Evolutionary conservation across 805 yeast genomes (phyloP).

Genomic region (Candida anglica): DNA sequence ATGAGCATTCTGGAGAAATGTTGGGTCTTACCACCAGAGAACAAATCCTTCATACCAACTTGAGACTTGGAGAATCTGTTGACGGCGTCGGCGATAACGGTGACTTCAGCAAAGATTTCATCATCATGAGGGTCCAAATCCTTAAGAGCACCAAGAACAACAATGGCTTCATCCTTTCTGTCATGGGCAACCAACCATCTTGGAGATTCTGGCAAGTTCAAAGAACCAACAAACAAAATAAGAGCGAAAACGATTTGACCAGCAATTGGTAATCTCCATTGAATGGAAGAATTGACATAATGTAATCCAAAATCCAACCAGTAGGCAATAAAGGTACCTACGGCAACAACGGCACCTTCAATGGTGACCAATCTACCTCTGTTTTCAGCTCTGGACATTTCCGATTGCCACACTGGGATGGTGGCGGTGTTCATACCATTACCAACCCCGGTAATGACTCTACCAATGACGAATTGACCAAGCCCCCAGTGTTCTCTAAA

Average conservation of each 20-base stretch:
- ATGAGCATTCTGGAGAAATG: constrained; percentile 57
- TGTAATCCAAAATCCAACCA: constrained; percentile 66
- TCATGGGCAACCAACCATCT: constrained; percentile 62
- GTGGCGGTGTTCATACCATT: constrained; percentile 41
- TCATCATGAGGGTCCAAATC: constrained; percentile 32
- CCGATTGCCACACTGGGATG: constrained; percentile 46
- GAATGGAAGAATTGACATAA: constrained; percentile 45
- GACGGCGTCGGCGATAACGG: constrained; percentile 46
- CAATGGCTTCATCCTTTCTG: constrained; percentile 47
- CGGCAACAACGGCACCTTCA: constrained; percentile 56
- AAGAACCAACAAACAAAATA: constrained; percentile 33
- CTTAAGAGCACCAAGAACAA: constrained; percentile 39
- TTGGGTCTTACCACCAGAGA: constrained; percentile 54
- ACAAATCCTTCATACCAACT: constrained; percentile 41
- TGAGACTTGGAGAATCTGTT: constrained; percentile 44
- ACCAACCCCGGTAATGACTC: constrained; percentile 46
- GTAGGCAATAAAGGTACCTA: constrained; percentile 66
- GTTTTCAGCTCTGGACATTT: constrained; percentile 40
- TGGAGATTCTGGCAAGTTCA: constrained; percentile 64
- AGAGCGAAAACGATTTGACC: constrained; percentile 62
- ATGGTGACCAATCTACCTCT: constrained; percentile 37
- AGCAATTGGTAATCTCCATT: constrained; percentile 46
- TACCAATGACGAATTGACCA: constrained; percentile 67
- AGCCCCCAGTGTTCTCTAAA: constrained; percentile 44
- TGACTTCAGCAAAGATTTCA: constrained; percentile 40